Conservation (phyloP, 2,329 filamentous ascomycete genomes). For the Phyllosticta citribraziliensis region DNA sequence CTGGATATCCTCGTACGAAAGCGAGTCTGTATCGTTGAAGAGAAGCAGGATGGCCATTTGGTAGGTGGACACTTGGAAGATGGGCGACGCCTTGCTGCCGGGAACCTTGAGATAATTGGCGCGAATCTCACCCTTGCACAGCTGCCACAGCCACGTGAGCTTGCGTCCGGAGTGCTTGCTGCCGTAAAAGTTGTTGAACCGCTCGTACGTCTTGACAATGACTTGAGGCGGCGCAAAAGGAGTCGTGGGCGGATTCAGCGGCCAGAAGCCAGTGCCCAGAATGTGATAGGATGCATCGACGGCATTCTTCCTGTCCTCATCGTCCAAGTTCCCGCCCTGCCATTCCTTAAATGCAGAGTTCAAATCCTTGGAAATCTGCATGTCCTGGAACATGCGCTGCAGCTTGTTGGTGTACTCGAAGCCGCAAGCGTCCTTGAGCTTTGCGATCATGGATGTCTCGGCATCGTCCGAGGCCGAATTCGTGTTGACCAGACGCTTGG, state of each 20-base stretch:
- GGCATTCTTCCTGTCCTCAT: conserved; percentile 54
- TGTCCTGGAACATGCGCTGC: conserved; percentile 99
- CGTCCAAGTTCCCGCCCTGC: conserved; percentile 56
- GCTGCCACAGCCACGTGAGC: conserved; percentile 94
- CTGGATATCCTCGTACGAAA: conserved; percentile 81
- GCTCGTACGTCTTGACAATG: conserved; percentile 78
- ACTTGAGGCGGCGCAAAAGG: conserved; percentile 80
- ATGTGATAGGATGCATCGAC: conserved; percentile 87
- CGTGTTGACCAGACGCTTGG: conserved; percentile 86
- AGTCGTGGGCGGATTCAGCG: conserved; percentile 74
- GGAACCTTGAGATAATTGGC: conserved; percentile 74
- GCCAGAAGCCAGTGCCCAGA: conserved; percentile 95
- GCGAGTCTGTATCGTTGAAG: conserved; percentile 83
- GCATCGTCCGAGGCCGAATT: conserved; percentile 95
- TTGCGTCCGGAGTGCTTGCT: conserved; percentile 95
- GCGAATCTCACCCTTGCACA: conserved; percentile 95
- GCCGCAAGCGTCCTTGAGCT: conserved; percentile 95
- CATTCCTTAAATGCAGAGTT: conserved; percentile 81
- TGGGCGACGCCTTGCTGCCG: conserved; percentile 77
- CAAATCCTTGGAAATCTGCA: conserved; percentile 96
- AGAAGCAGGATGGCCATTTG: conserved; percentile 94
- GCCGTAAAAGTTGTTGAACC: conserved; percentile 85
- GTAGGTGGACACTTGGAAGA: conserved; percentile 93
- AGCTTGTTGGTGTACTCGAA: conserved; percentile 99
- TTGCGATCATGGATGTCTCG: conserved; percentile 98